Conservation (phyloP, 495 filamentous ascomycete species). For the Xylaria nigripes region DNA sequence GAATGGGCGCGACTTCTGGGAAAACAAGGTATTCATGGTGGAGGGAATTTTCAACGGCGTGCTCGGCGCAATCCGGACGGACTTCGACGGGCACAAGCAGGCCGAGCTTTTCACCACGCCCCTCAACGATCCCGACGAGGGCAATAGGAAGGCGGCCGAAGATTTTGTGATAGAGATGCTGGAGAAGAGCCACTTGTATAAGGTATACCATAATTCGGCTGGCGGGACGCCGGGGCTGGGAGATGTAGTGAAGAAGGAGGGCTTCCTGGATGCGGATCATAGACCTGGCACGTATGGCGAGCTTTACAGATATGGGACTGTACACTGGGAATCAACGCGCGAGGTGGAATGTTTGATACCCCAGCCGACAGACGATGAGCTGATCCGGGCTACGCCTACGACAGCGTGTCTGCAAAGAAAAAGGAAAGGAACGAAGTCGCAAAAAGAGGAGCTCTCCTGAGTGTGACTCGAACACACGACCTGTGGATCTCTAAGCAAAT, state of each 20-base stretch:
- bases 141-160: conserved; percentile 14
- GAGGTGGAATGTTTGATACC: conserved; percentile 14
- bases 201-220: conserved; percentile 21
- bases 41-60: conserved; percentile 14
- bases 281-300: conserved; percentile 30
- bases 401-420: conserved; percentile 2
- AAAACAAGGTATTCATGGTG: conserved; percentile 18
- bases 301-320: conserved; percentile 29
- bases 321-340: conserved; percentile 23
- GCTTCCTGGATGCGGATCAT: conserved; percentile 22
- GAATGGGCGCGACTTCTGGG: conserved; percentile 22
- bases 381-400: conserved; percentile 16
- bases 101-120: conserved; percentile 20
- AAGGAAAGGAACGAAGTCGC: not conserved
- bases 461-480: not conserved
- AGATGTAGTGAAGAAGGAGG: conserved; percentile 21
- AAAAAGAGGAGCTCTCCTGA: not conserved
- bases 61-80: conserved; percentile 16
- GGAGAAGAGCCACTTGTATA: conserved; percentile 21
- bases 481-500: not conserved
- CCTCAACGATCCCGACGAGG: conserved; percentile 13
- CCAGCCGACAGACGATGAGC: conserved; percentile 3
- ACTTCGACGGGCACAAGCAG: conserved; percentile 16
- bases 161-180: conserved; percentile 18
- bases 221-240: conserved; percentile 19